Evolutionary conservation across 2,329 filamentous ascomycete species (phyloP).

Genomic region (Coniochaeta prunicola): DNA sequence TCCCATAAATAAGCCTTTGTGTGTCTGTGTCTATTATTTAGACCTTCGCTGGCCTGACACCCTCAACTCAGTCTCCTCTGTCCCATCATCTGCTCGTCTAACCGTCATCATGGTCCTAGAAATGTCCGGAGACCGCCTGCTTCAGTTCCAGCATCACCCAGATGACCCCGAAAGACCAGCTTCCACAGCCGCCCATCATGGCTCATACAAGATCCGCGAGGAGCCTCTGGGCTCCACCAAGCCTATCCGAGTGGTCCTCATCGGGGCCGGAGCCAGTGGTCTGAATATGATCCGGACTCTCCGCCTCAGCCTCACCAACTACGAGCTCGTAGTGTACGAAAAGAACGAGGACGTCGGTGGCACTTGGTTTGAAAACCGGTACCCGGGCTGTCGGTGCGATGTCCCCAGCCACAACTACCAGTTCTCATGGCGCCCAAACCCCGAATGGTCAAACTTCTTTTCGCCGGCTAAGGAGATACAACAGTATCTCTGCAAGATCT

Average conservation of each 20-base stretch:
- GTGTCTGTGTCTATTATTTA: background rate
- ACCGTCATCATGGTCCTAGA: background rate
- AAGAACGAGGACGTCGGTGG: constrained; percentile 49
- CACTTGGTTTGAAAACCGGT: constrained; percentile 53
- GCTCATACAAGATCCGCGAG: constrained; percentile 26
- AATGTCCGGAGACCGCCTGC: background rate
- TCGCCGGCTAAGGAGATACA: constrained; percentile 47
- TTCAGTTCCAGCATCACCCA: background rate
- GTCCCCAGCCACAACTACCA: constrained; percentile 55
- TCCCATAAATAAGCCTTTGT: background rate
- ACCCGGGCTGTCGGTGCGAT: constrained; percentile 51
- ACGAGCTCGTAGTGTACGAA: constrained; percentile 44
- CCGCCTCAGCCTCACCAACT: constrained; percentile 31
- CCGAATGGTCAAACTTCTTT: constrained; percentile 52
- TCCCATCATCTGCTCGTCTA: background rate
- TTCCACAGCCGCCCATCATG: constrained; percentile 8
- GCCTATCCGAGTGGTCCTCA: constrained; percentile 34
- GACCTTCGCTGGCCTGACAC: background rate
- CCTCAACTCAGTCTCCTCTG: background rate
- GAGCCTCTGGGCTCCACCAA: constrained; percentile 29
- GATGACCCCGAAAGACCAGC: constrained; percentile 1
- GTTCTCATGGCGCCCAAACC: constrained; percentile 54
- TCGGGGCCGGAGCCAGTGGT: constrained; percentile 36
- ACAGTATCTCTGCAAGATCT: constrained; percentile 40
- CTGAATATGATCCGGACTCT: constrained; percentile 38